Evolutionary conservation across 805 yeast species (phyloP), one percentile per base, ranked within the genome.

Genomic region (Candida nonsorbophila): DNA sequence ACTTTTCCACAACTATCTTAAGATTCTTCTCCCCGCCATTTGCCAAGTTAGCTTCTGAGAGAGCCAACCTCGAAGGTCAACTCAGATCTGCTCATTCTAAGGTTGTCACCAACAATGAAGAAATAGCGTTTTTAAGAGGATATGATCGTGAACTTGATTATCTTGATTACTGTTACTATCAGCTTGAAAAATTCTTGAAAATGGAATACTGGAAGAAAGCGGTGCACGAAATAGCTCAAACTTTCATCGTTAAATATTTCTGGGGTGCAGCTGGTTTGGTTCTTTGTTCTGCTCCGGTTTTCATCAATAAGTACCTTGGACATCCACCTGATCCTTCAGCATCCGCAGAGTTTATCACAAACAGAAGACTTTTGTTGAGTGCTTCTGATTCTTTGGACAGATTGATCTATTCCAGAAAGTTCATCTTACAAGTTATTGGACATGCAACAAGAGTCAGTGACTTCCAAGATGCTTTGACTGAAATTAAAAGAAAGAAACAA

Each of bases 181-280:
- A 82, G 38, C 65, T 87, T 41, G 92, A 84, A 41, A 66, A 79
- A 36, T 90, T 87, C 55, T 69, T 80, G 41, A 75, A 82, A 45
- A 72, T 77, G 58, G 88, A 83, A 48, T 71, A 82, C 39, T 74
- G 83, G 58, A 79, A 84, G 43, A 69, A 80, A 60, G 79, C 90
- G 16, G 53, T 82, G 15, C 90, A 87, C 55, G 87, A 87, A 48
- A 73, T 84, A 42, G 83, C 90, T 2, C 92, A 90, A 42, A 84
- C 82, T 28, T 88, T 87, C 45, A 77, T 86, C 30, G 88, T 88
- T 37, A 88, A 88, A 58, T 88, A 88, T 56, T 75, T 86, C 27
- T 82, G 96, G 88, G 97, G 97, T 38, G 97, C 96, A 3, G 85
- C 92, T 18, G 97, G 97, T 7, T 68, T 88, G 36, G 74, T 79